Conservation (phyloP, 768 basidiomycete species). For the Mycena galericulata region DNA sequence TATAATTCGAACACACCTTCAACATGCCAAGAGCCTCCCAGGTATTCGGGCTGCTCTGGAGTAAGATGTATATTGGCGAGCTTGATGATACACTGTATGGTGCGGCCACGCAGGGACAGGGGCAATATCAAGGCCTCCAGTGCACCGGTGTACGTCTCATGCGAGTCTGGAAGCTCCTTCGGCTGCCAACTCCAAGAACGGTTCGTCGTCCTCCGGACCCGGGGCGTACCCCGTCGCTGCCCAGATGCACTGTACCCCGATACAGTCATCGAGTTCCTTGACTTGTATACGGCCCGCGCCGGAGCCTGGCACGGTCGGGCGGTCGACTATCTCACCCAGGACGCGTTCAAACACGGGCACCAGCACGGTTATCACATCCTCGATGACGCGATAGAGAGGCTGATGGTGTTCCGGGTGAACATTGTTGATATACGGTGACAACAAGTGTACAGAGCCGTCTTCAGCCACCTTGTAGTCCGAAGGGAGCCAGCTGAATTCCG, state of each 20-base stretch:
- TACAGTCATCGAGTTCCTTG: background rate
- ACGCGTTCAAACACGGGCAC: constrained; percentile 43
- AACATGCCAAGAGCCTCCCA: constrained; percentile 48
- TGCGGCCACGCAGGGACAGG: constrained; percentile 20
- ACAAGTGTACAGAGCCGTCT: constrained; percentile 30
- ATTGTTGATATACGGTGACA: constrained; percentile 43
- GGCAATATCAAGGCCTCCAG: background rate
- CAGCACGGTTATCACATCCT: constrained; percentile 30
- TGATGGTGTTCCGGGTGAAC: constrained; percentile 33
- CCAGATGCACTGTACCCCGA: constrained; percentile 7
- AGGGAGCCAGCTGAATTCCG: constrained; percentile 35
- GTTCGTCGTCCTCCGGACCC: background rate
- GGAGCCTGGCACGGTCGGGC: no score
- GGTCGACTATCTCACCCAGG: no score
- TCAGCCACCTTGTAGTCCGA: constrained; percentile 38
- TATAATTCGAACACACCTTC: no score
- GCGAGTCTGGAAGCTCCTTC: constrained; percentile 11
- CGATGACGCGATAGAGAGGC: constrained; percentile 32
- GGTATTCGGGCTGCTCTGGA: constrained; percentile 40
- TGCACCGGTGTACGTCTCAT: constrained; percentile 12
- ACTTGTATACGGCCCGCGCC: no score
- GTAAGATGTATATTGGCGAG: constrained; percentile 48
- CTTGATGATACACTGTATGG: constrained; percentile 49
- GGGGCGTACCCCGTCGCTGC: background rate
- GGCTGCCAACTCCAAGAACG: background rate